These are phyloP conservation scores for Zygoascus meyerae DNA, from an alignment of 1,139 yeast species.

Conservation along the genomic window DNA sequence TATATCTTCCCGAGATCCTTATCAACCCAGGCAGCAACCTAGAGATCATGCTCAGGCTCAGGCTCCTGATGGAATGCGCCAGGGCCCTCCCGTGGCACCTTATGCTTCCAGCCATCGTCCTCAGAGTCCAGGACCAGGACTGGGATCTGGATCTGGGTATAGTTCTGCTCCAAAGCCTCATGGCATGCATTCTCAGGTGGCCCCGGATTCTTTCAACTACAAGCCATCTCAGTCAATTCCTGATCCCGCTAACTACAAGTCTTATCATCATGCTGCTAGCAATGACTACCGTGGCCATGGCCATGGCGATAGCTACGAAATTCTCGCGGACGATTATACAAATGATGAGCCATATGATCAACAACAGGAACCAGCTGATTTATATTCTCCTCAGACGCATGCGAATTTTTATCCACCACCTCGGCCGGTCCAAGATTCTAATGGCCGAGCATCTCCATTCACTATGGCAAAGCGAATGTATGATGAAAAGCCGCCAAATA, in stretches of 20 bases:
- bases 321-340: neutral
- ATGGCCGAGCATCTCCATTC: slow-evolving; percentile 16
- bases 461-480: slow-evolving; percentile 13
- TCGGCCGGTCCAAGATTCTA: slow-evolving; percentile 12
- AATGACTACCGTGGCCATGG: slow-evolving; percentile 1
- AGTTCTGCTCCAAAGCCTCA: too few species aligned
- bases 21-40: slow-evolving; percentile 1
- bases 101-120: slow-evolving; percentile 7
- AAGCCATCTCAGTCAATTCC: neutral
- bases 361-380: slow-evolving; percentile 6
- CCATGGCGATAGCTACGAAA: neutral
- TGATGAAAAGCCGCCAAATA: slow-evolving; percentile 6
- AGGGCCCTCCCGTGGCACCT: slow-evolving; percentile 16
- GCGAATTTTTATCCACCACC: slow-evolving; percentile 11
- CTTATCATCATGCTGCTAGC: neutral
- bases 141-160: neutral
- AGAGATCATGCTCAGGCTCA: neutral
- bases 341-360: slow-evolving; percentile 1
- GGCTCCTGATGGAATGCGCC: neutral
- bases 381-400: slow-evolving; percentile 8
- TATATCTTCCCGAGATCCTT: neutral
- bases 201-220: slow-evolving; percentile 1
- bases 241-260: slow-evolving; percentile 1
- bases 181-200: too few species aligned
- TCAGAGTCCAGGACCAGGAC: neutral